Conservation (phyloP, 768 basidiomycete genomes). For the Russula brevipes region DNA sequence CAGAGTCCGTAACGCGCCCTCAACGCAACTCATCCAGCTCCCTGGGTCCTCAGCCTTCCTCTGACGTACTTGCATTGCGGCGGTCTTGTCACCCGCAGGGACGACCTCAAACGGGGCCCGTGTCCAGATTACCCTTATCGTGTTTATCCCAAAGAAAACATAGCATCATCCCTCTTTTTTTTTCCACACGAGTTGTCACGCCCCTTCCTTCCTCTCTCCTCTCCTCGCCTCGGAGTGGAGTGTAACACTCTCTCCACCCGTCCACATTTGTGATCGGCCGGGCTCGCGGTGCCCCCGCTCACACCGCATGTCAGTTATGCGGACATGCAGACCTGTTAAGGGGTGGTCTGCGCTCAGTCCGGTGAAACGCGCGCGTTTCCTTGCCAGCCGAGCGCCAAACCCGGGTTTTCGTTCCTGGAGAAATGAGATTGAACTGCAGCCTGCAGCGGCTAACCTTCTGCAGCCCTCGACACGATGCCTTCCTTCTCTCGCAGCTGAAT, state of each 20-base stretch:
- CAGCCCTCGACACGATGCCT: constrained; percentile 18
- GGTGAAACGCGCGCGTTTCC: constrained; percentile 22
- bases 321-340: background rate
- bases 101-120: constrained; percentile 15
- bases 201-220: too few relatives aligned
- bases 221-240: constrained; percentile 6
- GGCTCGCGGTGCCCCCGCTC: constrained; percentile 5
- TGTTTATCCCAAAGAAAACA: background rate
- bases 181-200: constrained; percentile 12
- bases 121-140: constrained; percentile 15
- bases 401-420: constrained; percentile 17
- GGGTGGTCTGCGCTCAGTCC: constrained; percentile 4
- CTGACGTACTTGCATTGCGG: constrained; percentile 21
- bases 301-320: constrained; percentile 6
- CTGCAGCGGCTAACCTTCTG: constrained; percentile 23
- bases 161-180: background rate
- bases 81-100: constrained; percentile 17
- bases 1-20: constrained; percentile 10
- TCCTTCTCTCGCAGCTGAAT: constrained; percentile 1
- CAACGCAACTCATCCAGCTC: constrained; percentile 10
- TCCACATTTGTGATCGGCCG: constrained; percentile 16
- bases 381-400: constrained; percentile 26
- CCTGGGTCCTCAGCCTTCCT: background rate
- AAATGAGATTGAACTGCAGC: constrained; percentile 23
- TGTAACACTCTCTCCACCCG: background rate